These are phyloP conservation scores for Alternaria triticina DNA, from an alignment of 2,329 filamentous ascomycete species.

Conservation along the genomic window DNA sequence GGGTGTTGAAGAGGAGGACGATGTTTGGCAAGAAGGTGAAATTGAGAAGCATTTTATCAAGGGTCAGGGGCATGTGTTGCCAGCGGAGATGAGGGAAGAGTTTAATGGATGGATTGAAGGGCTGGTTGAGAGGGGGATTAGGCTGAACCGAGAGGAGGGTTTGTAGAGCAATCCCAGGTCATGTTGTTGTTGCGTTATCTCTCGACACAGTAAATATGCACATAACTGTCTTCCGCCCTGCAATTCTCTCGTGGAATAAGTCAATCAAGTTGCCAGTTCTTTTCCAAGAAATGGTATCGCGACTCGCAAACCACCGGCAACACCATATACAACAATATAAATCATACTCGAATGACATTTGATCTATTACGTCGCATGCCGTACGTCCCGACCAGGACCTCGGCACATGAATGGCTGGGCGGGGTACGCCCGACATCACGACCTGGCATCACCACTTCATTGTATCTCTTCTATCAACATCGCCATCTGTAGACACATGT, in stretches of 20 bases:
- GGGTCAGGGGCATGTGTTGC: constrained; percentile 75
- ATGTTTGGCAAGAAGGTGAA: constrained; percentile 50
- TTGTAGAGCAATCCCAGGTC: background rate
- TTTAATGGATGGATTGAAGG: constrained; percentile 70
- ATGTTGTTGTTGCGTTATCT: background rate
- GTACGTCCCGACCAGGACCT: background rate
- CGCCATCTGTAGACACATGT: background rate
- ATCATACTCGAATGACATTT: background rate
- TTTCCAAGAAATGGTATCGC: too few species aligned
- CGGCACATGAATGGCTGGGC: constrained; percentile 3
- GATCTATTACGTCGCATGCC: background rate
- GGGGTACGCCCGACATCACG: constrained; percentile 1
- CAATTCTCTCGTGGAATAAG: fast-evolving
- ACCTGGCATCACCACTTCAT: background rate
- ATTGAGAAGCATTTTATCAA: constrained; percentile 67
- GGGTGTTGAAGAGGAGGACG: constrained; percentile 42
- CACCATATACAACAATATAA: background rate
- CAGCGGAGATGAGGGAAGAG: constrained; percentile 73
- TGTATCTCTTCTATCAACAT: background rate
- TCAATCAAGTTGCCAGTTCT: background rate
- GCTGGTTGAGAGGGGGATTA: constrained; percentile 61
- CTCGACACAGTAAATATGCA: background rate
- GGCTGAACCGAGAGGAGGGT: constrained; percentile 46
- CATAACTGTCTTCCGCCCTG: background rate
- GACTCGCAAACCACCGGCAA: background rate